These are phyloP conservation scores for Zymoseptoria passerinii DNA, from an alignment of 2,329 filamentous ascomycete species.

Conservation along the genomic window DNA sequence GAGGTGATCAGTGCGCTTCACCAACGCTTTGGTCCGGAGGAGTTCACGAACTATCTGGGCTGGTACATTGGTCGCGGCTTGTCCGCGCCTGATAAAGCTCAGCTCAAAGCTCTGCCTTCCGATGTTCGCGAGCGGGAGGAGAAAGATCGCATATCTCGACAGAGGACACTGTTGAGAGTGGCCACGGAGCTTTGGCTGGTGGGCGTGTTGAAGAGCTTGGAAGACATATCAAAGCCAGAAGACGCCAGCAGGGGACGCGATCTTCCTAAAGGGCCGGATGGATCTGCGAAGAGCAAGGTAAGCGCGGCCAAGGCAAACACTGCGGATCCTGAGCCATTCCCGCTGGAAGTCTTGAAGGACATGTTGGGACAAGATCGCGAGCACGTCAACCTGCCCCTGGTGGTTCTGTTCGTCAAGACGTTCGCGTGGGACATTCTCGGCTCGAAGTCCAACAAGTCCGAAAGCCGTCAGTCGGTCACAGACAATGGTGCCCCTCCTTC, in stretches of 20 bases:
- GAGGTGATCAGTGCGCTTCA: slow-evolving; percentile 93
- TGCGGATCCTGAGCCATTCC: slow-evolving; percentile 78
- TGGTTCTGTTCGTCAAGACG: slow-evolving; percentile 91
- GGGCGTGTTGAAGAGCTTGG: slow-evolving; percentile 73
- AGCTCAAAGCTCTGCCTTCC: slow-evolving; percentile 66
- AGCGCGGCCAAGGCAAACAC: slow-evolving; percentile 48
- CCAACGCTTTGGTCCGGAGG: slow-evolving; percentile 80
- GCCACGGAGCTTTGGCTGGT: slow-evolving; percentile 96
- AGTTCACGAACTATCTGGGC: slow-evolving; percentile 85
- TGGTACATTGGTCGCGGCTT: slow-evolving; percentile 89
- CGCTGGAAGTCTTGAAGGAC: slow-evolving; percentile 95
- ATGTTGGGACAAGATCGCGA: slow-evolving; percentile 88
- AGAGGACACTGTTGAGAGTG: slow-evolving; percentile 76
- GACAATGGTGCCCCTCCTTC: slow-evolving; percentile 64
- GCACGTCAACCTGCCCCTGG: slow-evolving; percentile 79
- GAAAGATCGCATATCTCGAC: slow-evolving; percentile 80
- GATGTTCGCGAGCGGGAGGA: slow-evolving; percentile 92
- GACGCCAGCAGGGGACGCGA: slow-evolving; percentile 56
- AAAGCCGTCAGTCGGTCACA: slow-evolving; percentile 75
- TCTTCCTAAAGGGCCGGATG: slow-evolving; percentile 44
- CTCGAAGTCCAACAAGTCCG: slow-evolving; percentile 59
- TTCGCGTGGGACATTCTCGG: slow-evolving; percentile 95
- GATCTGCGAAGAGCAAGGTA: slow-evolving; percentile 56
- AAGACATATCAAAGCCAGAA: slow-evolving; percentile 57
- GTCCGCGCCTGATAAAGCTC: slow-evolving; percentile 78